A percentile compares a stretch with the other conserved stretches of the same genome.
Conservation (phyloP, 345 rosid species). For the Salix viminalis region DNA sequence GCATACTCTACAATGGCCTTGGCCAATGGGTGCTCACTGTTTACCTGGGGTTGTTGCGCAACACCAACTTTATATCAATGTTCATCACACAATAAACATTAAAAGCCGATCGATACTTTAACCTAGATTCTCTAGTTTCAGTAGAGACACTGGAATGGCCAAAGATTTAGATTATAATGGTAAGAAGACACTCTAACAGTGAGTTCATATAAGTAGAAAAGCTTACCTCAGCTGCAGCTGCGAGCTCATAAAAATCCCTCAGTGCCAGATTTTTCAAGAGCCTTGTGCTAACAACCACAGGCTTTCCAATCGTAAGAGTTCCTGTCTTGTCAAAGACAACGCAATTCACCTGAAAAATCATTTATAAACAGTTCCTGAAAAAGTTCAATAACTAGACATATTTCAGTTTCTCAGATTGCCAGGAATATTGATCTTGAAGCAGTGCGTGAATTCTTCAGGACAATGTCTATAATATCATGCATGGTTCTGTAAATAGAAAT, state of each 20-base stretch:
- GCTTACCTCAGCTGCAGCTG: conserved; percentile 81
- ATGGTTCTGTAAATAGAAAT: neutral
- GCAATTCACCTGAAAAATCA: too few species aligned
- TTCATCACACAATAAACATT: neutral
- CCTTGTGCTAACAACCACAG: conserved; percentile 69
- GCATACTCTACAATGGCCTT: conserved; percentile 83
- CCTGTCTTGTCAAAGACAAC: conserved; percentile 93
- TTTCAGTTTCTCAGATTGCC: neutral
- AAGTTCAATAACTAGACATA: neutral
- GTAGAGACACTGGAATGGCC: neutral
- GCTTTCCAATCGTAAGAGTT: conserved; percentile 89
- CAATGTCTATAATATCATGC: neutral
- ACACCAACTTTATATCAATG: neutral
- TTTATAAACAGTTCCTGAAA: too few species aligned
- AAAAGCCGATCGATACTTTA: neutral
- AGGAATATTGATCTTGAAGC: neutral
- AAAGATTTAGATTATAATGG: neutral
- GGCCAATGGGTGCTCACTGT: conserved; percentile 92
- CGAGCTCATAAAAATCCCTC: conserved; percentile 65
- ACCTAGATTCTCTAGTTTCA: neutral
- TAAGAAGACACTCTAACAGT: neutral
- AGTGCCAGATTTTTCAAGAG: conserved; percentile 69
- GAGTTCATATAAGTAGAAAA: conserved; percentile 2
- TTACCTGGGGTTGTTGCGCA: conserved; percentile 34
- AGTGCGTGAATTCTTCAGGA: neutral